Evolutionary conservation across 495 filamentous ascomycete species (phyloP), one percentile per base, ranked within the genome.

Genomic region (Cairneyella variabilis): DNA sequence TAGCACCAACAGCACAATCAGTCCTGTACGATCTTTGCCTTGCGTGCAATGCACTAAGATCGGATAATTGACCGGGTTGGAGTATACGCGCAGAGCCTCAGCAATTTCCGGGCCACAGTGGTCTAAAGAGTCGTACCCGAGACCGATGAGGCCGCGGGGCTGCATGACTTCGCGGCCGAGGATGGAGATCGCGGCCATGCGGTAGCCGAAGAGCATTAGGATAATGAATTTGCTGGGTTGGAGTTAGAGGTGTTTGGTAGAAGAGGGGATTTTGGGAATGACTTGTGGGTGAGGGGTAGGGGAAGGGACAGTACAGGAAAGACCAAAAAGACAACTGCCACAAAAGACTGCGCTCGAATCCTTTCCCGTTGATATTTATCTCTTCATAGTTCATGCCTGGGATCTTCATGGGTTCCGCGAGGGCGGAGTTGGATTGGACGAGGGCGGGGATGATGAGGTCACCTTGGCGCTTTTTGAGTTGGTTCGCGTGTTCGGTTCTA

Each of bases 1-100:
- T 1, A 91, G 66, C 0, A 78, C 59, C 17, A 95, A 71, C 10
- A 84, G 67, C n/a, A 89, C 66, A 20, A 88, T 71, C 2, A 93
- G 70, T 0, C 90, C 90, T 0, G 90, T 93, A 0, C 89, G 79
- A 63, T 95, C 90, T 61, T 96, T 96, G 30, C 90, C 90, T 63
- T 93, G 88, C 3, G 89, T 91, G 69, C 90, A 95, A 71, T 93
- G 90, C 4, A 91, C 63, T 2, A 92, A 63, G 4, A 82, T 54
- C 0, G 88, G 88, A 36, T 83, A 84, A 14, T 74, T 67, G 3
- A 58, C 52, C 4, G 70, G 47, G 41, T 20, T 57, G 3, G 71
- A 38, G 85, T 82, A 53, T 34, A 58, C 40, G 8, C 38, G 25
- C 28, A 57, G 36, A 18, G 47, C 73, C 58, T 78, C 63, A 6